A percentile compares a stretch with the other conserved stretches of the same genome.
Evolutionary conservation across 441 rosid species (phyloP).

Genomic region (Jatropha multifida): DNA sequence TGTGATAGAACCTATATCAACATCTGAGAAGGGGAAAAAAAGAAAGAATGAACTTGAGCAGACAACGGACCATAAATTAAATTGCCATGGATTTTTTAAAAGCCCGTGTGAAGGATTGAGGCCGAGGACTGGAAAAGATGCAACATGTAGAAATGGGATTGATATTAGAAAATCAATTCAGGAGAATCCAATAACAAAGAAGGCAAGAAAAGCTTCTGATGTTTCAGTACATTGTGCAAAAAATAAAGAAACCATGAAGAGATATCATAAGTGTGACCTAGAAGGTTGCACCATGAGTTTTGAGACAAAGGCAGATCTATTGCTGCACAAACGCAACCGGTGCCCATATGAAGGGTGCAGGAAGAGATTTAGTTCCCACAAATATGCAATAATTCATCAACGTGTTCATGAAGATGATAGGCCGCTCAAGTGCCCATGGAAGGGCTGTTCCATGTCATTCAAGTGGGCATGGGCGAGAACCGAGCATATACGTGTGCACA

Average conservation of each 20-base stretch:
- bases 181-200: slow-evolving; percentile 41
- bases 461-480: slow-evolving; percentile 99
- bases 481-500: slow-evolving; percentile 93
- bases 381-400: slow-evolving; percentile 72
- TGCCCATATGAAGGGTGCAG: slow-evolving; percentile 85
- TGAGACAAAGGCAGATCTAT: slow-evolving; percentile 61
- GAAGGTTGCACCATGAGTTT: slow-evolving; percentile 93
- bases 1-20: slow-evolving; percentile 23
- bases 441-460: slow-evolving; percentile 85
- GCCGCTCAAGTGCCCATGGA: slow-evolving; percentile 88
- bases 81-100: slow-evolving; percentile 54
- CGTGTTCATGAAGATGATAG: slow-evolving; percentile 89
- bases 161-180: slow-evolving; percentile 26
- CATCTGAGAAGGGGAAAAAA: slow-evolving; percentile 44
- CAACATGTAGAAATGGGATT: slow-evolving; percentile 24
- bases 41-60: slow-evolving; percentile 52
- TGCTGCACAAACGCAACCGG: slow-evolving; percentile 68
- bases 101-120: slow-evolving; percentile 99
- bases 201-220: slow-evolving; percentile 36
- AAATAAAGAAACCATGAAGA: slow-evolving; percentile 38
- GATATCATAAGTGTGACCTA: slow-evolving; percentile 56
- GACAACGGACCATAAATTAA: slow-evolving; percentile 34
- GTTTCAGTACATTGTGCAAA: slow-evolving; percentile 24
- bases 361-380: slow-evolving; percentile 86
- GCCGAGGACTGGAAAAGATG: slow-evolving; percentile 57